Conservation (phyloP, 805 yeast genomes). For the Blastobotrys robertii region DNA sequence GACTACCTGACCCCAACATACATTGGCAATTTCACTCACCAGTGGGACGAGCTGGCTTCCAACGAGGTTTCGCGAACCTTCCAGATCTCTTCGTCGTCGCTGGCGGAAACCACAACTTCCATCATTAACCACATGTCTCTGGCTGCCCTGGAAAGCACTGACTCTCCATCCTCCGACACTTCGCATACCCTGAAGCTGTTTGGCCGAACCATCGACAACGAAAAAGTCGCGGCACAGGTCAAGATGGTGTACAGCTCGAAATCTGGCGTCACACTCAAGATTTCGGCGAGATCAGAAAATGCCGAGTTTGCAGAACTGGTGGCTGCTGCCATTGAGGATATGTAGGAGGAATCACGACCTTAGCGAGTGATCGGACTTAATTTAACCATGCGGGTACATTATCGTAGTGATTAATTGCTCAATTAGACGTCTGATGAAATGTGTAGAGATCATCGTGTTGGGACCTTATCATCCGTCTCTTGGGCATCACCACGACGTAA, state of each 20-base stretch:
- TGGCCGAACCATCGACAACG: slow-evolving; percentile 61
- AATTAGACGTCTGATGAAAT: neutral
- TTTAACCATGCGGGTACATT: neutral
- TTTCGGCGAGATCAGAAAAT: slow-evolving; percentile 33
- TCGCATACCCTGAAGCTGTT: slow-evolving; percentile 70
- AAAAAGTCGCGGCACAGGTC: slow-evolving; percentile 33
- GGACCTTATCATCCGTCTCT: neutral
- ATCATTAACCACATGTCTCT: slow-evolving; percentile 47
- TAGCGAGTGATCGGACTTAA: neutral
- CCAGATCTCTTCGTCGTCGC: slow-evolving; percentile 42
- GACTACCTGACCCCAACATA: slow-evolving; percentile 74
- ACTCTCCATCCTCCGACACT: slow-evolving; percentile 42
- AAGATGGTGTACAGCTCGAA: slow-evolving; percentile 35
- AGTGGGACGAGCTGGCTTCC: slow-evolving; percentile 58
- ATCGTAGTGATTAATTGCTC: neutral
- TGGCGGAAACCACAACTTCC: slow-evolving; percentile 49
- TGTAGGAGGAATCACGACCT: slow-evolving; percentile 8
- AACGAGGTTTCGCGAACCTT: slow-evolving; percentile 55
- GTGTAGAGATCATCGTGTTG: neutral
- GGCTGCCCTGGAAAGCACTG: slow-evolving; percentile 68
- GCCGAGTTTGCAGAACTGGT: slow-evolving; percentile 42
- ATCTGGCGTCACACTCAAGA: slow-evolving; percentile 38
- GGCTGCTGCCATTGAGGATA: slow-evolving; percentile 28
- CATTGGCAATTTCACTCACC: slow-evolving; percentile 61
- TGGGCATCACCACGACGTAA: no score